Conservation (phyloP, 352 stramenopile genomes). For the Phytophthora tubulina region DNA sequence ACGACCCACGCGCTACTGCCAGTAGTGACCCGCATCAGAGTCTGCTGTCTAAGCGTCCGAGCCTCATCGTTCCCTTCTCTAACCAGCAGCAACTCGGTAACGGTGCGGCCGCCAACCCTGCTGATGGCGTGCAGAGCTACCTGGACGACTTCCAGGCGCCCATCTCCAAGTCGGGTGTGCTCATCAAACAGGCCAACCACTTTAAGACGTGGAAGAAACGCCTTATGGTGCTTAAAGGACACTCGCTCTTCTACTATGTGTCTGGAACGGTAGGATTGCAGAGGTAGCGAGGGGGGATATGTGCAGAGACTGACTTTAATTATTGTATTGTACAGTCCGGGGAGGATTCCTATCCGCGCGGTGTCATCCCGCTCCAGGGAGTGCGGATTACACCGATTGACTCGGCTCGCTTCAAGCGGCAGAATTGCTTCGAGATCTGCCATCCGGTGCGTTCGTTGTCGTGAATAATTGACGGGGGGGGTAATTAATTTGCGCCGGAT, state of each 20-base stretch:
- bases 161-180: constrained; percentile 85
- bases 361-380: constrained; percentile 79
- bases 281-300: not conserved
- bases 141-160: constrained; percentile 83
- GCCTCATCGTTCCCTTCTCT: constrained; percentile 78
- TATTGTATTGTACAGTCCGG: constrained; percentile 61
- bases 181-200: constrained; percentile 90
- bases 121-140: constrained; percentile 56
- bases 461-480: not conserved
- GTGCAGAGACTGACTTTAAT: constrained; percentile 15
- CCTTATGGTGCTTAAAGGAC: constrained; percentile 89
- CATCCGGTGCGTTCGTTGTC: constrained; percentile 62
- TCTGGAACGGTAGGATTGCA: constrained; percentile 74
- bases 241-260: constrained; percentile 91
- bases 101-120: constrained; percentile 21
- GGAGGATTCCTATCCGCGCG: constrained; percentile 86
- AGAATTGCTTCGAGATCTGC: constrained; percentile 90
- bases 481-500: not conserved
- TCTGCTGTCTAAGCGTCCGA: constrained; percentile 77
- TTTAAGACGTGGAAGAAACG: constrained; percentile 93
- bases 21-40: constrained; percentile 50
- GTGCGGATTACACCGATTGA: constrained; percentile 87
- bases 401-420: constrained; percentile 80
- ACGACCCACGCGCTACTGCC: constrained; percentile 28
- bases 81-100: constrained; percentile 37